Evolutionary conservation across 768 basidiomycete genomes (phyloP).

Genomic region (Leccinellum luteum): DNA sequence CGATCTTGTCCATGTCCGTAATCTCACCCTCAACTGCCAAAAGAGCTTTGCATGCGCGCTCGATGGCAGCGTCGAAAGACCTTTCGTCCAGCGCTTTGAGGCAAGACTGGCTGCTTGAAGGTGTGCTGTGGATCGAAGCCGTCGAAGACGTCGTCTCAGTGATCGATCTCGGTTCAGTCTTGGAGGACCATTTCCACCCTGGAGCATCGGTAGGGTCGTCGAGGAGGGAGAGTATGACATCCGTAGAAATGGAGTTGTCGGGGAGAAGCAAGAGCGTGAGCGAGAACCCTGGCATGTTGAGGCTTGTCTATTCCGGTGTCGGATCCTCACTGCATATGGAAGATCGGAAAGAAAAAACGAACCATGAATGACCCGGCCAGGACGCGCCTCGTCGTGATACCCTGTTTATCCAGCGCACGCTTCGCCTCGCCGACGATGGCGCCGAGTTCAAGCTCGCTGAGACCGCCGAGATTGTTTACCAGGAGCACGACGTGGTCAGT

Average conservation of each 20-base stretch:
- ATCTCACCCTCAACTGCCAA: slow-evolving; percentile 84
- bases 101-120: slow-evolving; percentile 2
- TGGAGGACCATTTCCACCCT: slow-evolving; percentile 83
- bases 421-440: slow-evolving; percentile 64
- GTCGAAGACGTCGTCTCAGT: slow-evolving; percentile 8
- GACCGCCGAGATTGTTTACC: slow-evolving; percentile 85
- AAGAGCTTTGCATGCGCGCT: slow-evolving; percentile 61
- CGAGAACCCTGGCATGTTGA: slow-evolving; percentile 94
- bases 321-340: neutral
- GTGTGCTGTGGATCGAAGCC: slow-evolving; percentile 8
- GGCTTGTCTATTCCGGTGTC: slow-evolving; percentile 56
- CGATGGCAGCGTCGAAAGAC: slow-evolving; percentile 54
- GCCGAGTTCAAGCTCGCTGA: slow-evolving; percentile 79
- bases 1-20: slow-evolving; percentile 86
- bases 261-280: slow-evolving; percentile 80
- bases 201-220: slow-evolving; percentile 68
- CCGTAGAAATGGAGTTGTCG: slow-evolving; percentile 34
- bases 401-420: slow-evolving; percentile 51
- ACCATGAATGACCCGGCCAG: slow-evolving; percentile 88
- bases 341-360: slow-evolving; percentile 11
- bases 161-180: slow-evolving; percentile 35
- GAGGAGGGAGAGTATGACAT: slow-evolving; percentile 60
- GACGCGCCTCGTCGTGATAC: slow-evolving; percentile 58
- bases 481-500: slow-evolving; percentile 73
- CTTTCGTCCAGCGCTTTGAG: slow-evolving; percentile 43